Conservation (phyloP, 768 basidiomycete genomes). For the Trametes maxima region DNA sequence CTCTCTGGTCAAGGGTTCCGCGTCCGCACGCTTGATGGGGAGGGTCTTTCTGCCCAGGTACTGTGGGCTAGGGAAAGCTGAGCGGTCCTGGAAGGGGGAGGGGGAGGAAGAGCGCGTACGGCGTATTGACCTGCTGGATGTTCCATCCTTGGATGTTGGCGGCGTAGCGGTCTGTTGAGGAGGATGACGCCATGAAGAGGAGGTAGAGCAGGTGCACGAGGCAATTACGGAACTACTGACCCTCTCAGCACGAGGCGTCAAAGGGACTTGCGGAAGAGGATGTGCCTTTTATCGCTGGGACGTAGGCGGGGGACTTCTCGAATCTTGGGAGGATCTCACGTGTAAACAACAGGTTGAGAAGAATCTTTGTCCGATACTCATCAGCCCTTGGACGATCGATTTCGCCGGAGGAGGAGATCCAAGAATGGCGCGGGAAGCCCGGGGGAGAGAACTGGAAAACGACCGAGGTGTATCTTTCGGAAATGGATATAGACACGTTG, state of each 20-base stretch:
- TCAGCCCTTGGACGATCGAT: slow-evolving; percentile 30
- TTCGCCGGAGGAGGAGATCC: slow-evolving; percentile 10
- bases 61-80: slow-evolving; percentile 47
- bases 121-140: slow-evolving; percentile 33
- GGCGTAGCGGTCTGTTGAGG: slow-evolving; percentile 29
- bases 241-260: slow-evolving; percentile 30
- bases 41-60: slow-evolving; percentile 56
- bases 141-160: slow-evolving; percentile 31
- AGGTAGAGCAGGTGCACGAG: slow-evolving; percentile 33
- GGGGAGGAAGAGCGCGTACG: slow-evolving; percentile 26
- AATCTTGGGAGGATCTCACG: slow-evolving; percentile 26
- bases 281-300: slow-evolving; percentile 24
- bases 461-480: slow-evolving; percentile 3
- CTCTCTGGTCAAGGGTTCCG: slow-evolving; percentile 78
- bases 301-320: slow-evolving; percentile 15
- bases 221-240: slow-evolving; percentile 32
- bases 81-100: slow-evolving; percentile 50
- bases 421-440: slow-evolving; percentile 22
- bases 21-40: slow-evolving; percentile 82
- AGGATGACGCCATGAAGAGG: slow-evolving; percentile 37
- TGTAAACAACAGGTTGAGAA: slow-evolving; percentile 21
- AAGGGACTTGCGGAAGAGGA: slow-evolving; percentile 19
- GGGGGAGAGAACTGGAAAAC: slow-evolving; percentile 3
- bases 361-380: slow-evolving; percentile 25
- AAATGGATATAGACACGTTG: slow-evolving; percentile 9